Evolutionary conservation across 73 alveolate species (phyloP).

Genomic region (Paramecium pentaurelia): DNA sequence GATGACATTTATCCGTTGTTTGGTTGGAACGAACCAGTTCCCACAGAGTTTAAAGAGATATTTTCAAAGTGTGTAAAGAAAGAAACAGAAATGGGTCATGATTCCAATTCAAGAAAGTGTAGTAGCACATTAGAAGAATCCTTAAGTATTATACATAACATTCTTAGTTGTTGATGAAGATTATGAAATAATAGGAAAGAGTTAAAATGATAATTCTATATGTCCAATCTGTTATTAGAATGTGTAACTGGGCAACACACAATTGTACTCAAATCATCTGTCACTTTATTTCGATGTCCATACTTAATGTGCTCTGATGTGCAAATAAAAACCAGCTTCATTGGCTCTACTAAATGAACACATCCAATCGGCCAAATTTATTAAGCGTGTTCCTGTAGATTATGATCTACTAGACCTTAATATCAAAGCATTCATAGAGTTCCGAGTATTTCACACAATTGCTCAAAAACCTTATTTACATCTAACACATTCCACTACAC

Average conservation of each 20-base stretch:
- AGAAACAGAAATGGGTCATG: neutral
- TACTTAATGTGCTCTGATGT: neutral
- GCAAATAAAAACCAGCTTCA: neutral
- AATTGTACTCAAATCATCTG: neutral
- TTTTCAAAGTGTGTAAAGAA: neutral
- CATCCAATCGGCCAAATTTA: neutral
- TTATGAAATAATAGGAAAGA: constrained; percentile 21
- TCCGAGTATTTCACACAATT: neutral
- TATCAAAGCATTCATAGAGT: neutral
- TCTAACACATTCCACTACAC: neutral
- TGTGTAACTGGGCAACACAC: neutral
- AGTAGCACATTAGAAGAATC: constrained; percentile 15
- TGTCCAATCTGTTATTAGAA: constrained; percentile 24
- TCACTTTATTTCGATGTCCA: neutral
- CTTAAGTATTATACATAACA: neutral
- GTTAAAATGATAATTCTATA: neutral
- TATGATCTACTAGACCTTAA: neutral
- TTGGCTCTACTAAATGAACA: neutral
- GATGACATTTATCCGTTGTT: neutral
- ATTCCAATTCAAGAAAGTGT: constrained; percentile 2
- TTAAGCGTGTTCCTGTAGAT: neutral
- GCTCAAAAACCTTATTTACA: neutral
- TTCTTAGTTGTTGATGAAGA: constrained; percentile 31
- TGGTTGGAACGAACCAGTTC: constrained; percentile 41
- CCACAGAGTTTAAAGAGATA: constrained; percentile 4